Conservation (phyloP, 768 basidiomycete species). For the Hortiboletus flavorubellus region DNA sequence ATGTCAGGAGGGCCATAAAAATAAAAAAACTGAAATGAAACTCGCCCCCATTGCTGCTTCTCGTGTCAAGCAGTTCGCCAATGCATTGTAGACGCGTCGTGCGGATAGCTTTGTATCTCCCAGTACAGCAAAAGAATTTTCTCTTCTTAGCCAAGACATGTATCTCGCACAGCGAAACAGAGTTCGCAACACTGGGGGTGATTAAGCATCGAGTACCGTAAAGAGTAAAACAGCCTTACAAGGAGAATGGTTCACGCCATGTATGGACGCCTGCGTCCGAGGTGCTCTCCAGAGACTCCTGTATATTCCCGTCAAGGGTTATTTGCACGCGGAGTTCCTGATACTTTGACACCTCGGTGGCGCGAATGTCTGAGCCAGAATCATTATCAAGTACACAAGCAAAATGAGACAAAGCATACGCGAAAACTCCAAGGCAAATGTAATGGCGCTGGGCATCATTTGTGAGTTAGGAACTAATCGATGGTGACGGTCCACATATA, state of each 20-base stretch:
- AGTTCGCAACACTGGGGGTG: slow-evolving; percentile 12
- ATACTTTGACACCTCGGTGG: slow-evolving; percentile 20
- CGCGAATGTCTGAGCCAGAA: slow-evolving; percentile 20
- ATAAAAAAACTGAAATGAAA: slow-evolving; percentile 30
- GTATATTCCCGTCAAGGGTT: slow-evolving; percentile 27
- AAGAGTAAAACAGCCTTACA: slow-evolving; percentile 14
- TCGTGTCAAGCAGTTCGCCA: slow-evolving; percentile 24
- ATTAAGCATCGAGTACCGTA: slow-evolving; percentile 8
- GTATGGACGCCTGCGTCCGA: slow-evolving; percentile 24
- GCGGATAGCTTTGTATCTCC: slow-evolving; percentile 26
- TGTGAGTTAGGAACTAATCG: slow-evolving; percentile 5
- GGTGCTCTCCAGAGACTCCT: slow-evolving; percentile 29
- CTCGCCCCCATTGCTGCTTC: slow-evolving; percentile 27
- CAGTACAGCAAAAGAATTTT: slow-evolving; percentile 26
- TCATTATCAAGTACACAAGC: not conserved
- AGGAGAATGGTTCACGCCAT: slow-evolving; percentile 30
- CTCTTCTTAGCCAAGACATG: slow-evolving; percentile 27
- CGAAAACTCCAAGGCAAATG: slow-evolving; percentile 24
- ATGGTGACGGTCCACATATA: slow-evolving; percentile 21
- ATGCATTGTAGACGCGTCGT: slow-evolving; percentile 28
- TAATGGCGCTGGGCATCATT: slow-evolving; percentile 19
- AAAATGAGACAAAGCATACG: slow-evolving; percentile 12
- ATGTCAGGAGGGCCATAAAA: slow-evolving; percentile 23
- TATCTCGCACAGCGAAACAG: slow-evolving; percentile 28
- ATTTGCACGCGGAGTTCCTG: slow-evolving; percentile 25